These are phyloP conservation scores for Septoria linicola DNA, from an alignment of 2,329 filamentous ascomycete species.

Conservation along the genomic window DNA sequence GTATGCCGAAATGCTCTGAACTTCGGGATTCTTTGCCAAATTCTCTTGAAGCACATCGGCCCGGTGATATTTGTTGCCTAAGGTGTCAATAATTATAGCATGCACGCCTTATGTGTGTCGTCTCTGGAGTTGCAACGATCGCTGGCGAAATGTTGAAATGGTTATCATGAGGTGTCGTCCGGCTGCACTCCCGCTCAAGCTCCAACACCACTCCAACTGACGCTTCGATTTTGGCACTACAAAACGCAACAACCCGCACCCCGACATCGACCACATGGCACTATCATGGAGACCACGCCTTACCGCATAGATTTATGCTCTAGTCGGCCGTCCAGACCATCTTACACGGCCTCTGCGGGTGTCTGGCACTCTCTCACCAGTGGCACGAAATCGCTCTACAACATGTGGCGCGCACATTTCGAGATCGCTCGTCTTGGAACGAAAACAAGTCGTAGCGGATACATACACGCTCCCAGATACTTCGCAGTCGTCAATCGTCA, in stretches of 20 bases:
- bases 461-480: background rate
- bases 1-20: too few species aligned
- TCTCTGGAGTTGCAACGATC: too few species aligned
- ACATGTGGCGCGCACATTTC: too few species aligned
- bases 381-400: too few species aligned
- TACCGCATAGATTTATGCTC: background rate
- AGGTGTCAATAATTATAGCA: too few species aligned
- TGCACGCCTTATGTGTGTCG: too few species aligned
- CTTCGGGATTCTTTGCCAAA: too few species aligned
- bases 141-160: too few species aligned
- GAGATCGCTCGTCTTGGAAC: conserved; percentile 5
- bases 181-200: background rate
- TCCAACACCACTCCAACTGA: background rate
- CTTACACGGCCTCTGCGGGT: background rate
- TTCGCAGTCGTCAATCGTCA: background rate
- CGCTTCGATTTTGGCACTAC: background rate
- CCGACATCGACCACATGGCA: background rate
- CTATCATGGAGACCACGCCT: background rate
- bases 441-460: conserved; percentile 3
- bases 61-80: too few species aligned
- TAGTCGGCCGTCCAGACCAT: too few species aligned
- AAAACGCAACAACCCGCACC: background rate
- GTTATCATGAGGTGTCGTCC: too few species aligned
- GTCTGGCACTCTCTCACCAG: background rate
- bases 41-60: too few species aligned